Percentiles rank a stretch among this genome's conserved stretches.
These are phyloP conservation scores for Pochonia chlamydosporia DNA, from an alignment of 2,329 filamentous ascomycete species.

Conservation along the genomic window DNA sequence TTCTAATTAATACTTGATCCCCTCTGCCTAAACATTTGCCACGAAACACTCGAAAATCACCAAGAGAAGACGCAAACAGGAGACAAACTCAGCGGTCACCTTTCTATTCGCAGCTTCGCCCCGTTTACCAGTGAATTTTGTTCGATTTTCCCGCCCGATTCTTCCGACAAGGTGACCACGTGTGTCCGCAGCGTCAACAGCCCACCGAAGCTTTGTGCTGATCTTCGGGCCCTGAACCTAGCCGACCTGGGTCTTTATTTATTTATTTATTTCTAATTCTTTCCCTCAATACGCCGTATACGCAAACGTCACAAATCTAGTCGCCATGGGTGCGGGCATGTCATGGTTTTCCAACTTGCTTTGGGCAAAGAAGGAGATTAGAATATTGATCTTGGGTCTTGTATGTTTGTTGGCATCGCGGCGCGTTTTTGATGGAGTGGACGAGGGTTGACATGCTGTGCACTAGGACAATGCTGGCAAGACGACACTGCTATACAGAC, in stretches of 20 bases:
- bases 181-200: background rate
- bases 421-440: background rate
- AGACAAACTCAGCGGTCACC: background rate
- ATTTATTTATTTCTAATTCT: background rate
- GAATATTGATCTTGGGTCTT: slow-evolving; percentile 89
- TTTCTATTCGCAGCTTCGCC: background rate
- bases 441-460: slow-evolving; percentile 11
- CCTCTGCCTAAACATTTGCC: background rate
- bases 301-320: slow-evolving; percentile 5
- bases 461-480: slow-evolving; percentile 95
- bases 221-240: slow-evolving; percentile 1
- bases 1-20: slow-evolving; percentile 5
- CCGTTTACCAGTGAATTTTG: background rate
- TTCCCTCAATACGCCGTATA: background rate
- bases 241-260: too few species aligned
- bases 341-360: slow-evolving; percentile 68
- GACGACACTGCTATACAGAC: slow-evolving; percentile 90
- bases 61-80: background rate
- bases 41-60: background rate
- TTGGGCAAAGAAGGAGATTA: slow-evolving; percentile 95
- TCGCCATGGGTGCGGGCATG: slow-evolving; percentile 57
- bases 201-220: background rate
- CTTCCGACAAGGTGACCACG: slow-evolving; percentile 5
- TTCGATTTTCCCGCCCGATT: background rate
- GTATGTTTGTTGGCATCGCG: slow-evolving; percentile 45